Evolutionary conservation across 1,284 basidiomycete genomes (phyloP).

Genomic region (Cutaneotrichosporon sp.): DNA sequence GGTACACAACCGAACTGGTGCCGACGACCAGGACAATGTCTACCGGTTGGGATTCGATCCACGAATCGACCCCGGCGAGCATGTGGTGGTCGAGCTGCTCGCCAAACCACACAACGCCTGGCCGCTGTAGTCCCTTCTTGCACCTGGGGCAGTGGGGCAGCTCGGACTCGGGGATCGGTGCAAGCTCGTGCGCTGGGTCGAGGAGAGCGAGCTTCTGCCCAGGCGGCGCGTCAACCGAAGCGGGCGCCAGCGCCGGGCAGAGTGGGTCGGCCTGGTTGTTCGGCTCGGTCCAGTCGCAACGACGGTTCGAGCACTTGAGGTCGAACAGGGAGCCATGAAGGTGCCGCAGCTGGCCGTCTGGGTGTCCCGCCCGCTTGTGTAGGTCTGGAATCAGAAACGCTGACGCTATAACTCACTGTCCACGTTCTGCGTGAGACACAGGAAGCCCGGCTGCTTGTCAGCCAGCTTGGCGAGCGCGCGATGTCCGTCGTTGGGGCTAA

Average conservation of each 20-base stretch:
- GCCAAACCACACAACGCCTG: constrained; percentile 24
- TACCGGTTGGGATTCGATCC: constrained; percentile 16
- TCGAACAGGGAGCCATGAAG: constrained; percentile 22
- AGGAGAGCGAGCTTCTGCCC: constrained; percentile 8
- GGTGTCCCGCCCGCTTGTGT: constrained; percentile 21
- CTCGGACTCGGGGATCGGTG: background rate
- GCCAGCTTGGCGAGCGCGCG: constrained; percentile 14
- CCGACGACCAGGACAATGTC: constrained; percentile 21
- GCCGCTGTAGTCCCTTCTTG: constrained; percentile 11
- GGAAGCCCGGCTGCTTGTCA: background rate
- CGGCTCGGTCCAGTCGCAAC: constrained; percentile 4
- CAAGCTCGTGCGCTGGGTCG: constrained; percentile 7
- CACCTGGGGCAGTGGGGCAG: constrained; percentile 17
- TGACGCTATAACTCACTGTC: constrained; percentile 12
- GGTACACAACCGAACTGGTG: constrained; percentile 20
- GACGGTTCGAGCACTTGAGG: constrained; percentile 12
- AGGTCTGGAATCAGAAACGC: constrained; percentile 11
- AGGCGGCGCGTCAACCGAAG: background rate
- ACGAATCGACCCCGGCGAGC: constrained; percentile 12
- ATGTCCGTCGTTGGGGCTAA: constrained; percentile 14
- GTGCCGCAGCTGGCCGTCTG: constrained; percentile 5
- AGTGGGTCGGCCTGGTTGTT: constrained; percentile 17
- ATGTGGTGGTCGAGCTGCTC: constrained; percentile 18
- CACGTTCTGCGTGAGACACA: constrained; percentile 24
- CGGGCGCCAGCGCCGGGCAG: constrained; percentile 9